Conservation (phyloP, 371 early-diverging fungal species). For the Smittium mucronatum region DNA sequence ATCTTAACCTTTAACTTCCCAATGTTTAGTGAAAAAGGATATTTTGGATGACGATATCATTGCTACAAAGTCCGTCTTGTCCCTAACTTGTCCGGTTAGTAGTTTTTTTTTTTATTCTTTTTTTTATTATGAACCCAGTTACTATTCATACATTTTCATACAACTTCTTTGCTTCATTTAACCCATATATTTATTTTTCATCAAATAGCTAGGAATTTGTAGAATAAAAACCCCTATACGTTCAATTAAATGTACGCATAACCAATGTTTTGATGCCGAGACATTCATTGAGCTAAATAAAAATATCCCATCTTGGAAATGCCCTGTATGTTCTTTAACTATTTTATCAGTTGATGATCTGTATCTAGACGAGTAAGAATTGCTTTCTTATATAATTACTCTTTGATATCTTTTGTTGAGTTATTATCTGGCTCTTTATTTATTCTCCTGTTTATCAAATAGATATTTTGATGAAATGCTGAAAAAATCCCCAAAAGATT, state of each 20-base stretch:
- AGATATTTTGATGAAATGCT: constrained; percentile 13
- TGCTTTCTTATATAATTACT: not conserved
- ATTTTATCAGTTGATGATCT: constrained; percentile 8
- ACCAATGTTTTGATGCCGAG: constrained; percentile 15
- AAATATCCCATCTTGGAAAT: constrained; percentile 3
- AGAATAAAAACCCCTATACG: constrained; percentile 16
- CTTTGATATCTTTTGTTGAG: not conserved
- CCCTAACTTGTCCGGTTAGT: constrained; percentile 16
- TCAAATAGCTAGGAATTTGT: constrained; percentile 10
- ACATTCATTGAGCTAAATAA: constrained; percentile 13
- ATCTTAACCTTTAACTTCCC: too few species aligned
- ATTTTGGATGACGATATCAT: constrained; percentile 14
- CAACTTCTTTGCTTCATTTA: not conserved
- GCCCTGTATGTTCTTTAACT: constrained; percentile 7
- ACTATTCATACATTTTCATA: not conserved
- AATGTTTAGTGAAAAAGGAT: constrained; percentile 4
- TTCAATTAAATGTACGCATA: constrained; percentile 7
- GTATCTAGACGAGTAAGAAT: constrained; percentile 14
- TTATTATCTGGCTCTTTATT: not conserved
- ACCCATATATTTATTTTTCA: too few species aligned
- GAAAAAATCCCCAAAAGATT: constrained; percentile 12
- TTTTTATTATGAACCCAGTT: too few species aligned
- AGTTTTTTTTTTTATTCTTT: not conserved
- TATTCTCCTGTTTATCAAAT: not conserved
- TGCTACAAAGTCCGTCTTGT: constrained; percentile 5